Base-by-base conservation (phyloP, 164 flowering plant species). In the Echeveria elegans region DNA sequence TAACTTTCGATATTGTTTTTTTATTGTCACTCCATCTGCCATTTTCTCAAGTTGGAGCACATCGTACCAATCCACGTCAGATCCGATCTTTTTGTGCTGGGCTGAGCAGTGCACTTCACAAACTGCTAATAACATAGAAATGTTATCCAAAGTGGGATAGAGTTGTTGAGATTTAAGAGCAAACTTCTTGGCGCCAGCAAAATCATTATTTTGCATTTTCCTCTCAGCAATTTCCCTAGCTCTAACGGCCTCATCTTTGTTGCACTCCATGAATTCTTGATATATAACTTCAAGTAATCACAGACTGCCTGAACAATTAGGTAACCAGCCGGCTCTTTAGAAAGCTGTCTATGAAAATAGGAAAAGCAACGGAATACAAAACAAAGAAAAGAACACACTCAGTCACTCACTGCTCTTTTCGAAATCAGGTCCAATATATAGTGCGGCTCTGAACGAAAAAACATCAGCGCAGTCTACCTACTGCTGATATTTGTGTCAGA, bases 21-120 rank as follows among this genome's bases (percentile, higher is more conserved):
- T 80, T 59, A 82, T 73, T 23, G 63, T 45, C 14, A 66, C 63
- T n/a, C 77, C 83, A 67, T 81, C 81, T 45, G 83, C 81, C 14
- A 41, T 30, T 18, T 38, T 76, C 31, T 75, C 81, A 69, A 80
- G 45, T 66, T 80, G 79, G 56, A 85, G 85, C 32, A 85, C 76
- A 23, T 78, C 77, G 69, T 82, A 85, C 85, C 86, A 82, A 66
- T 85, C 81, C 64, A 63, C 70, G 28, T 74, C 83, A 12, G 72
- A 48, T 28, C 81, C 83, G 67, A 41, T 10, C 6, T 80, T 9
- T 53, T 67, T 78, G 10, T 62, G 70, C 43, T 78, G 61, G 1
- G 85, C 82, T 31, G 83, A 52, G 62, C 82, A 81, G 56, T 82
- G 88, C 41, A 85, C 82, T 34, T 81, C 79, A 72, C 86, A 83